Evolutionary conservation across 305 asterid genomes (phyloP).

Genomic region (Fraxinus baroniana): DNA sequence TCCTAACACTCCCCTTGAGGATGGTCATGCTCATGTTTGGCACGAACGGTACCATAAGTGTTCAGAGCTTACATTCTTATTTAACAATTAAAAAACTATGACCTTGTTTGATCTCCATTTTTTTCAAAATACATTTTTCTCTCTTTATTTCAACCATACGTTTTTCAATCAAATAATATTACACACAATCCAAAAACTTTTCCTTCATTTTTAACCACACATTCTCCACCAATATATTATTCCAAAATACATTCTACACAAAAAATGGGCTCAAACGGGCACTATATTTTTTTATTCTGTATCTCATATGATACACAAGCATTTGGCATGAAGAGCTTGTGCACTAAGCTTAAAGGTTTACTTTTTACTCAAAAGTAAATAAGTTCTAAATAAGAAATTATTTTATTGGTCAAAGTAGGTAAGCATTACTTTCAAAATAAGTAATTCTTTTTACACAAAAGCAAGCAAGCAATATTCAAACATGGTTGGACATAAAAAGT

Average conservation of each 20-base stretch:
- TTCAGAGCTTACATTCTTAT: not conserved
- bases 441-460: not conserved
- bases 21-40: conserved; percentile 97
- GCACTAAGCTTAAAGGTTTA: not conserved
- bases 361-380: not conserved
- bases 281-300: not conserved
- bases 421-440: not conserved
- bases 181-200: too few species aligned
- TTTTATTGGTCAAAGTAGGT: not conserved
- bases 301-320: not conserved
- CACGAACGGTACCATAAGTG: conserved; percentile 68
- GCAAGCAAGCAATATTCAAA: not conserved
- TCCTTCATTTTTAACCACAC: too few species aligned
- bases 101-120: too few species aligned
- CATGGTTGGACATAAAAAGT: not conserved
- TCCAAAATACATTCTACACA: too few species aligned
- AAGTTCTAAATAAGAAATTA: not conserved
- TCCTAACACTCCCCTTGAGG: conserved; percentile 73
- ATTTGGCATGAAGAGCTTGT: not conserved
- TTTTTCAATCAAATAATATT: too few species aligned
- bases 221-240: too few species aligned
- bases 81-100: not conserved
- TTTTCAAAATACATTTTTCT: too few species aligned
- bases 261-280: too few species aligned
- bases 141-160: too few species aligned